Percentiles rank a stretch among this genome's conserved stretches.
phyloP scores from a whole-genome alignment of 331 rosid genomes.

The Prunus yedoensis region DNA sequence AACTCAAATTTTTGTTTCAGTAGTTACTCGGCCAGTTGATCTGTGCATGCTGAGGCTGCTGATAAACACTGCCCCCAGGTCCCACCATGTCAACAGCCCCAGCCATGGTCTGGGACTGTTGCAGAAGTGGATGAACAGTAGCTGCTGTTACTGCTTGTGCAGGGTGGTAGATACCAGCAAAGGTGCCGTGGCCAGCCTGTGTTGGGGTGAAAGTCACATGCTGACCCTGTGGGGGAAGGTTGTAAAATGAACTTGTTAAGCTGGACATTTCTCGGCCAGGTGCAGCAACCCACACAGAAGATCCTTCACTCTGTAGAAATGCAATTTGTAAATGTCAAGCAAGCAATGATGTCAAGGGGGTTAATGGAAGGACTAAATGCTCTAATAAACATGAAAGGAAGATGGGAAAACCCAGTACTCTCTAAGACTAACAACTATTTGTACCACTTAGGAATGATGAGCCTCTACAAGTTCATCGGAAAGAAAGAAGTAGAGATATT shows the following conservation, averaged over 20 bases:
- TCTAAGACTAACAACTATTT: neutral
- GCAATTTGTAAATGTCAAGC: conserved; percentile 24
- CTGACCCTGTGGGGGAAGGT: conserved; percentile 83
- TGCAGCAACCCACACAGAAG: conserved; percentile 90
- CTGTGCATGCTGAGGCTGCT: conserved; percentile 88
- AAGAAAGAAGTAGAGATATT: too few relatives aligned
- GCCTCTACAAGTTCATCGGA: neutral
- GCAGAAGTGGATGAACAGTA: conserved; percentile 84
- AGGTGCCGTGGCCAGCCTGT: conserved; percentile 84
- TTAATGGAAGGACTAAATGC: neutral
- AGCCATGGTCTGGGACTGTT: conserved; percentile 90
- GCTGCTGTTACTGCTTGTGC: conserved; percentile 79
- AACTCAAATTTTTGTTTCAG: conserved; percentile 37
- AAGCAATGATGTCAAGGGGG: neutral
- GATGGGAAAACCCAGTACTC: neutral
- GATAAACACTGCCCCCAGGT: conserved; percentile 89
- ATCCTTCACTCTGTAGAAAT: conserved; percentile 79
- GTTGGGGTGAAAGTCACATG: conserved; percentile 86
- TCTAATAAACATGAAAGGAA: neutral
- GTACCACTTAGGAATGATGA: neutral
- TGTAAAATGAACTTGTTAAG: conserved; percentile 81
- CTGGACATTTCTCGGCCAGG: conserved; percentile 84
- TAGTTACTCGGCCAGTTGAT: conserved; percentile 95
- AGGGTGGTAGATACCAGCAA: conserved; percentile 86
- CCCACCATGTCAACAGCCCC: conserved; percentile 96